phyloP scores from a whole-genome alignment of 495 filamentous ascomycete genomes.

The Penicillium coprophilum region DNA sequence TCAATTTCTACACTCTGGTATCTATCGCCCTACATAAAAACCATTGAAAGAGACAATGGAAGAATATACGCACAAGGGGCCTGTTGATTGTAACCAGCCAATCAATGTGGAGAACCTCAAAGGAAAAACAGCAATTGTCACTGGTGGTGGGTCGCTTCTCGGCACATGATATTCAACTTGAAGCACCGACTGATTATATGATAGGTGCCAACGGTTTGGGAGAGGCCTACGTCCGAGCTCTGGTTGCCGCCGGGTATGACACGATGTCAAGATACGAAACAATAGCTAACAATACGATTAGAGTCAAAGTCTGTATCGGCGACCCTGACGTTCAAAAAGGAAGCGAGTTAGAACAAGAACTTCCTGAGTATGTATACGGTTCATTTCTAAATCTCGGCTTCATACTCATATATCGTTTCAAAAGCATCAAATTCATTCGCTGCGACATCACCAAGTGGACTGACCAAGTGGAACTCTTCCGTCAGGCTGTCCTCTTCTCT shows the following conservation, averaged over 20 bases:
- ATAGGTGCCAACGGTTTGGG: slow-evolving; percentile 26
- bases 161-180: too few relatives aligned
- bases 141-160: slow-evolving; percentile 6
- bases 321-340: slow-evolving; percentile 16
- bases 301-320: slow-evolving; percentile 17
- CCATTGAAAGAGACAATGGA: not conserved
- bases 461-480: slow-evolving; percentile 40
- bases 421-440: slow-evolving; percentile 19
- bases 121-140: slow-evolving; percentile 15
- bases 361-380: slow-evolving; percentile 5
- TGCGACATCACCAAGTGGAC: slow-evolving; percentile 28
- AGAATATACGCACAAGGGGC: not conserved
- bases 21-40: not conserved
- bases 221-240: slow-evolving; percentile 26
- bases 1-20: not conserved
- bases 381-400: not conserved
- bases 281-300: slow-evolving; percentile 4
- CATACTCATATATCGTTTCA: not conserved
- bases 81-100: slow-evolving; percentile 4
- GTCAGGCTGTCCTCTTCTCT: slow-evolving; percentile 30
- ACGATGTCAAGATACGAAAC: not conserved
- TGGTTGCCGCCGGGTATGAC: slow-evolving; percentile 21
- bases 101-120: not conserved
- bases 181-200: not conserved
- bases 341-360: slow-evolving; percentile 16